Evolutionary conservation across 495 filamentous ascomycete species (phyloP), one percentile per base, ranked within the genome.

Genomic region (Hypomontagnella submonticulosa): DNA sequence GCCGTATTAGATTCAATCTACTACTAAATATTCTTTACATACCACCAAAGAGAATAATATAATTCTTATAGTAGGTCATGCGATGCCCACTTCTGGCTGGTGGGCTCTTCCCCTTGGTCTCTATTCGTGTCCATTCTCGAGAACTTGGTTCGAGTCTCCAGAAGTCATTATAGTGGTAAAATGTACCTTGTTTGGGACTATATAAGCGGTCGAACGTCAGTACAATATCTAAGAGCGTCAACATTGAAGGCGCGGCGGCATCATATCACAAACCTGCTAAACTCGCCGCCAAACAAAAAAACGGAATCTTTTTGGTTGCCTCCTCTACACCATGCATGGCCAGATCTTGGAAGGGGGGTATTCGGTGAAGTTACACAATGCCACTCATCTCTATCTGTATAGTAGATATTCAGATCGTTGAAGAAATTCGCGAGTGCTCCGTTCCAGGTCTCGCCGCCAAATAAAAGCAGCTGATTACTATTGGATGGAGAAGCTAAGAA

Each of bases 91-190:
- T 94, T 63, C 95, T 83, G 5, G 95, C 94, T 5, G 93, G 92
- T 16, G 95, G 95, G 0, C 87, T 86, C 74, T 93, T 92, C 44
- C 91, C 90, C 80, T 97, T 97, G 48, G 79, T 82, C 74, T 99
- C 95, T 23, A 99, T 73, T 27, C 92, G 87, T 41, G 86, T 90
- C 95, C 95, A 99, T 79, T 99, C 95, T 56, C 91, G 83, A 0
- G 87, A 85, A 4, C 84, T 81, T 0, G 92, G 87, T 51, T 97
- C 92, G 34, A 97, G 87, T 30, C 90, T 84, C 95, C 95, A 99
- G 73, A 98, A 97, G 73, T 97, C 95, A 75, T 97, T 96, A 79
- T 99, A 99, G 70, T 99, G 95, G 72, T 99, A 97, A 73, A 99
- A 99, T 1, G 94, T 99, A 3, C 95, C 95, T 74, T 99, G 95